Conservation (phyloP, 1,284 basidiomycete genomes). For the Ceratobasidium sp. region DNA sequence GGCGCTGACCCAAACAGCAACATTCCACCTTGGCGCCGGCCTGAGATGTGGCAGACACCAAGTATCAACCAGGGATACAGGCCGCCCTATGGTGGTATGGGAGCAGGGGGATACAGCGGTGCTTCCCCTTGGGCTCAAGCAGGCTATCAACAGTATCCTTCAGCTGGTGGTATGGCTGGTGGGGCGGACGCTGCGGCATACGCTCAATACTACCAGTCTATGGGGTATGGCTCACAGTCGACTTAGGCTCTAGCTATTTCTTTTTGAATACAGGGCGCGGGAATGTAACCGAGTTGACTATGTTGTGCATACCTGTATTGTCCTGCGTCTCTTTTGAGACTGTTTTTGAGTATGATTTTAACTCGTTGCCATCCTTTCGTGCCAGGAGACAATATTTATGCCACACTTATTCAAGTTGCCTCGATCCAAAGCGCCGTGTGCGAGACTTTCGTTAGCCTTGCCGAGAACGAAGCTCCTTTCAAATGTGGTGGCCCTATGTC, state of each 20-base stretch:
- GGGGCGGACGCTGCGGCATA: conserved; percentile 59
- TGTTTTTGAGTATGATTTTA: too few relatives aligned
- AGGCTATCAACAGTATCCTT: conserved; percentile 38
- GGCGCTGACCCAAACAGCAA: conserved; percentile 81
- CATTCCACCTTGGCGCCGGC: conserved; percentile 84
- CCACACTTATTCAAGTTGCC: too few relatives aligned
- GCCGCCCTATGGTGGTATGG: conserved; percentile 31
- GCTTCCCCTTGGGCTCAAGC: conserved; percentile 28
- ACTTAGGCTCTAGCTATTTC: conserved; percentile 61
- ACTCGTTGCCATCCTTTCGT: too few relatives aligned
- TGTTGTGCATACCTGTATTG: too few relatives aligned
- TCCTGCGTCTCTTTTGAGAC: too few relatives aligned
- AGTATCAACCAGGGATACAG: conserved; percentile 38
- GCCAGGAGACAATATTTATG: too few relatives aligned
- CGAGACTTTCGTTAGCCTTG: too few relatives aligned
- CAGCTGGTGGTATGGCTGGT: conserved; percentile 26
- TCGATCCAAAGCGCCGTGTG: too few relatives aligned
- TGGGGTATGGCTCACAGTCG: conserved; percentile 55
- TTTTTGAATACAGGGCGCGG: too few relatives aligned
- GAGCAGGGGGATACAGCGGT: conserved; percentile 28
- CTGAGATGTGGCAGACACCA: conserved; percentile 68
- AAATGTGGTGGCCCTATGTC: too few relatives aligned
- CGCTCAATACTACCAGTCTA: conserved; percentile 73
- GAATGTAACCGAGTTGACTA: too few relatives aligned
- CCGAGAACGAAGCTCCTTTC: too few relatives aligned